Percentiles rank a stretch among this genome's conserved stretches.
phyloP scores from a whole-genome alignment of 2,329 filamentous ascomycete species.

The Talaromyces sp. region DNA sequence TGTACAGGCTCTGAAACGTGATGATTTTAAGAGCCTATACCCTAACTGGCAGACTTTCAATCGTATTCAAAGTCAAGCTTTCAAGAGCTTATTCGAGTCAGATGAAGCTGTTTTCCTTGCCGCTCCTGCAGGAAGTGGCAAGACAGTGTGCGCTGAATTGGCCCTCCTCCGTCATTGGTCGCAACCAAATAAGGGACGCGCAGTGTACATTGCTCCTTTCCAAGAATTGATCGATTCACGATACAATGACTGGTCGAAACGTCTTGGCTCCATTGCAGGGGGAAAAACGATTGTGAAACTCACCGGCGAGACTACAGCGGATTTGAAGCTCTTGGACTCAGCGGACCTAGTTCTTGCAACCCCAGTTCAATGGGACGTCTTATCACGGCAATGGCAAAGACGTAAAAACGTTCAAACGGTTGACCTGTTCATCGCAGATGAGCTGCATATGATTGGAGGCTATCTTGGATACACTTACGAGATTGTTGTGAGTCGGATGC shows the following conservation, averaged over 20 bases:
- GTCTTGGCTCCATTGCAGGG: constrained; percentile 67
- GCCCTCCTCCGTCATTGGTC: constrained; percentile 86
- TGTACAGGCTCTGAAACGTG: constrained; percentile 79
- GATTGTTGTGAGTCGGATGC: constrained; percentile 95
- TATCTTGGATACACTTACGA: constrained; percentile 87
- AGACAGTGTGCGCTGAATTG: constrained; percentile 96
- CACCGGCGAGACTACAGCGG: constrained; percentile 85
- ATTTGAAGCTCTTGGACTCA: constrained; percentile 81
- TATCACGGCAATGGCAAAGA: constrained; percentile 94
- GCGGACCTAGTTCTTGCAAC: constrained; percentile 91
- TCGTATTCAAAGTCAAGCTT: constrained; percentile 94
- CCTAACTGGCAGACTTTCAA: constrained; percentile 86
- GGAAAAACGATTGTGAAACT: constrained; percentile 91
- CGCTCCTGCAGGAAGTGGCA: constrained; percentile 90
- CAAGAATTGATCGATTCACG: constrained; percentile 86
- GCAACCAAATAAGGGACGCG: constrained; percentile 66
- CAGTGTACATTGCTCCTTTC: constrained; percentile 91
- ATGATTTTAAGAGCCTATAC: constrained; percentile 79
- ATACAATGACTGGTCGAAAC: constrained; percentile 78
- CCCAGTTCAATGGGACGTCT: constrained; percentile 89
- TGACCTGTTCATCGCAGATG: constrained; percentile 88
- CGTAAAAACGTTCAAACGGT: constrained; percentile 92
- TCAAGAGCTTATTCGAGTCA: constrained; percentile 85
- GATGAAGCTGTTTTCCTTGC: constrained; percentile 94
- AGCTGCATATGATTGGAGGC: constrained; percentile 88